Evolutionary conservation across 1,284 basidiomycete species (phyloP), one percentile per base, ranked within the genome.

Genomic region (Tremellales sp.): DNA sequence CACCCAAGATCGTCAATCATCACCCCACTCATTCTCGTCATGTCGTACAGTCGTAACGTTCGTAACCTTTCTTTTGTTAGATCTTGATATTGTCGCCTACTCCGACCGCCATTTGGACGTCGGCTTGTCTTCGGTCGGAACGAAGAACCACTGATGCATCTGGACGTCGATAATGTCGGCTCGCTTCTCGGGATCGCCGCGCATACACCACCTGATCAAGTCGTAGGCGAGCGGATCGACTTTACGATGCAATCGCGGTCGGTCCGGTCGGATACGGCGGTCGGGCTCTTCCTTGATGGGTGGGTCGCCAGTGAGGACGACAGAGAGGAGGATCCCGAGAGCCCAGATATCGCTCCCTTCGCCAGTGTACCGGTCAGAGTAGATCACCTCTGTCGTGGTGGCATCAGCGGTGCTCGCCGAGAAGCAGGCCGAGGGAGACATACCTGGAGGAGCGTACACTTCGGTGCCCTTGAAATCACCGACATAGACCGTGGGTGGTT

Each of bases 291-390:
- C 33, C 13, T 6, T 7, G 70, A 93, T 94, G 3, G 89, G 89
- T 21, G 87, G 88, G 59, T 85, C 80, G 15, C 90, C 90, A 2
- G 86, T 89, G 55, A 93, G 78, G 40, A 94, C 79, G 72, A 89
- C 91, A 17, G 85, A 86, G 47, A 93, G 82, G 29, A 94, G 78
- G 41, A 94, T 85, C 26, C 91, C 91, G n/a, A 93, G 79, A 1
- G 87, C 88, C 91, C 90, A 94, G 40, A 93, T 81, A 72, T 94
- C 91, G 17, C 86, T 86, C 10, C n/a, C n/a, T n/a, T n/a, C n/a
- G n/a, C n/a, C n/a, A n/a, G n/a, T n/a, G n/a, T n/a, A n/a, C n/a
- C n/a, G n/a, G n/a, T n/a, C n/a, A n/a, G n/a, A n/a, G n/a, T n/a
- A n/a, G n/a, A n/a, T n/a, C n/a, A n/a, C n/a, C n/a, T n/a, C n/a